Base-by-base conservation (phyloP, 176 grass and related monocot species). In the Sorghum bicolor region DNA sequence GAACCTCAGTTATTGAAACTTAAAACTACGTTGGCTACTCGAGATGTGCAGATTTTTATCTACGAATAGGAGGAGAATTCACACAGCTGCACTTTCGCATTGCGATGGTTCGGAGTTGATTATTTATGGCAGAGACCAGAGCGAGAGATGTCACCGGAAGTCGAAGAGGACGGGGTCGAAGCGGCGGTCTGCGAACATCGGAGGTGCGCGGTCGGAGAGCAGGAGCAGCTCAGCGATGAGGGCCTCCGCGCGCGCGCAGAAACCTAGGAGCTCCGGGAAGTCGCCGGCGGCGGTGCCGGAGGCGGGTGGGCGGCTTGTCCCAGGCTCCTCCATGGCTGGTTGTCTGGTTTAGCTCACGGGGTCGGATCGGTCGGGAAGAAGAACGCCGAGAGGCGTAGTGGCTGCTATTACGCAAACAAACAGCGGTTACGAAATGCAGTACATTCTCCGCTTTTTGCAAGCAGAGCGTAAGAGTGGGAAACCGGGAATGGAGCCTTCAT, bases 151-250 rank as follows among this genome's bases (percentile, higher is more conserved):
- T 5, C 58, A 88, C 93, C 90, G 76, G 79, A 96, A 78, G 87
- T 96, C 93, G 58, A 96, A 92, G 86, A 96, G 93, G 60, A 92
- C 86, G 55, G 86, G 40, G 38, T 90, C 86, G 65, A 87, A 92
- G 44, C 83, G 72, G 79, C 73, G 86, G 80, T 93, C 80, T 58
- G 76, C 44, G 88, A 92, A 96, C 80, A 89, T 64, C 68, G 86
- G 36, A 24, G 88, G 88, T 34, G 79, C 12, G 64, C 81, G 83
- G 78, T 92, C 88, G n/a, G 85, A 82, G 53, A 96, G 94, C 19
- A 87, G 40, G 19, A 96, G 86, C 26, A 91, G 77, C 86, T 91
- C 93, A 28, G 83, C 77, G 34, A 96, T 90, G 20, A 96, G 86
- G 24, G 93, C 72, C 76, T 95, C 87, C 16, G 83, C 90, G 66